Percentiles rank a stretch among this genome's conserved stretches.
Conservation (phyloP, 2,329 filamentous ascomycete genomes). For the Sarocladium kiliense region DNA sequence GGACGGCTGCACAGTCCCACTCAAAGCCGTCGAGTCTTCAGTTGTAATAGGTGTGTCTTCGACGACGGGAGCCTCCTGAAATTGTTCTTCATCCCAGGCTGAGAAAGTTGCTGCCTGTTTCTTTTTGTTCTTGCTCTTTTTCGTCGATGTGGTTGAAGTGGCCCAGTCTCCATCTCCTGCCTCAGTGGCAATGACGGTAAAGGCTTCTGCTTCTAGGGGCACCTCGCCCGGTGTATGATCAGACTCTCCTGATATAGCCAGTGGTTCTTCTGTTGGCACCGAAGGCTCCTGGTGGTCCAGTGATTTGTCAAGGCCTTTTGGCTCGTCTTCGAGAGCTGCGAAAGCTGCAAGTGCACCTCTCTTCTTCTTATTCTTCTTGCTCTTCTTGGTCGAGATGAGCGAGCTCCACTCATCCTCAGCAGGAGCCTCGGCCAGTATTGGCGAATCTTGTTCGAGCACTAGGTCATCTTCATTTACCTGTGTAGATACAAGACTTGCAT, state of each 20-base stretch:
- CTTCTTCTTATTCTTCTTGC: conserved; percentile 29
- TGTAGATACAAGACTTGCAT: background rate
- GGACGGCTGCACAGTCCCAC: no score
- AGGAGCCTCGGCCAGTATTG: background rate
- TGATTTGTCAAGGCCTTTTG: background rate
- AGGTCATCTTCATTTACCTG: conserved; percentile 11
- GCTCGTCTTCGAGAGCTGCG: background rate
- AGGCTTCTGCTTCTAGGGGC: background rate
- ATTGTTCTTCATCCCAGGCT: conserved; percentile 14
- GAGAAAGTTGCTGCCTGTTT: conserved; percentile 20
- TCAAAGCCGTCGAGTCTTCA: background rate
- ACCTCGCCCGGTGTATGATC: background rate
- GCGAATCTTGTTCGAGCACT: conserved; percentile 1
- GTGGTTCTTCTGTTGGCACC: background rate
- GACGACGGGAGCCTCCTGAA: conserved; percentile 9
- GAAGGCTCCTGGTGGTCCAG: background rate
- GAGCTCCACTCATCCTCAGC: conserved; percentile 16
- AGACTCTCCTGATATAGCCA: background rate
- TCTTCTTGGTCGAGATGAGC: conserved; percentile 21
- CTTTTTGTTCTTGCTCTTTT: conserved; percentile 27
- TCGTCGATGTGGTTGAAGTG: conserved; percentile 22
- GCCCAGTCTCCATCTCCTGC: background rate
- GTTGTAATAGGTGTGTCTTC: background rate
- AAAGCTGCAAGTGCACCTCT: conserved; percentile 13
- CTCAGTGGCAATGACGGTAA: background rate